Conservation (phyloP, 371 early-diverging fungal species). For the Syncephalastrum contaminatum region DNA sequence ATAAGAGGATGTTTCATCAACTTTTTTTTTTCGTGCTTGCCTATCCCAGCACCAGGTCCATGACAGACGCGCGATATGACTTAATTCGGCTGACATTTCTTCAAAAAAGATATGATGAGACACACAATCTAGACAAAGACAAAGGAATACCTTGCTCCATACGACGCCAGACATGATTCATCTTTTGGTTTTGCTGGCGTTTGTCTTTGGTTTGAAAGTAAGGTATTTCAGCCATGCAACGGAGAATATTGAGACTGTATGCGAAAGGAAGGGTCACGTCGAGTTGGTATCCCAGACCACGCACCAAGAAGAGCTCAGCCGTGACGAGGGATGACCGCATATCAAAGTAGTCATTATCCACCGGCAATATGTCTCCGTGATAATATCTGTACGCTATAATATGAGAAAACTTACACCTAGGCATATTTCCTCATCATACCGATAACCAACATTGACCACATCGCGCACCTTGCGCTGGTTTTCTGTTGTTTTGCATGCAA, state of each 20-base stretch:
- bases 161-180: conserved; percentile 24
- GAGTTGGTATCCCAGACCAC: conserved; percentile 46
- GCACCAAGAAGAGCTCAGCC: conserved; percentile 43
- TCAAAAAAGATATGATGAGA: neutral
- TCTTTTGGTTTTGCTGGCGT: conserved; percentile 12
- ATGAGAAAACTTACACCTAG: neutral
- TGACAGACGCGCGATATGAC: conserved; percentile 36
- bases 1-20: neutral
- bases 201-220: conserved; percentile 15
- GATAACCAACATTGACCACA: conserved; percentile 55
- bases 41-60: conserved; percentile 51
- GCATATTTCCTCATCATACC: conserved; percentile 19
- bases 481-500: conserved; percentile 59
- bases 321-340: conserved; percentile 47
- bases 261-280: conserved; percentile 49
- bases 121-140: neutral
- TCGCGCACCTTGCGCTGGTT: conserved; percentile 58
- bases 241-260: conserved; percentile 42
- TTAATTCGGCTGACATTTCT: conserved; percentile 45
- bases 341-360: conserved; percentile 34
- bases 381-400: conserved; percentile 22
- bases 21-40: conserved; percentile 7
- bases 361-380: conserved; percentile 29
- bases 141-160: conserved; percentile 26
- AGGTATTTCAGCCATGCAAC: conserved; percentile 38